Evolutionary conservation across 345 rosid species (phyloP), one percentile per base, ranked within the genome.

Genomic region (Rhizophora mangle): DNA sequence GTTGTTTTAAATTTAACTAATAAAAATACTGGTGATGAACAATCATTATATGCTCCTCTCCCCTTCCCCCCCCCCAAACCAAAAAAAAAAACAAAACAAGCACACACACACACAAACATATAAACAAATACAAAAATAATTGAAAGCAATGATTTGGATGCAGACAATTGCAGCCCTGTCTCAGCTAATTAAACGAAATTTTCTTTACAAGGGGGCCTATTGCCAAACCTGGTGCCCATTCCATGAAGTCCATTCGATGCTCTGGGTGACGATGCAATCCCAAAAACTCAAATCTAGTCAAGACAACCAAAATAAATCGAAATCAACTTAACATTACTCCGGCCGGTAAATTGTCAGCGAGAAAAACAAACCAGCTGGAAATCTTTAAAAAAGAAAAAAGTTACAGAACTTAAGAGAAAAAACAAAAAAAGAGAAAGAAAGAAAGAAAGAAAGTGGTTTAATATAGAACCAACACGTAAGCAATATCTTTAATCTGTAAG

Each of bases 151-250:
- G 53, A 68, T 59, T 47, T 31, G n/a, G 31, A 65, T 51, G 68
- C 19, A 65, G 57, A 51, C 21, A 32, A 6, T 29, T 51, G n/a
- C 8, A 32, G 27, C 21, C 6, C 29, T 65, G n/a, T 65, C 34
- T 19, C 8, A 49, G 19, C 30, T 47, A 9, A 51, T 1, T 51
- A 43, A 22, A 19, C 15, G 15, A 53, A 7, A 56, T 11, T 16
- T 53, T 22, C 4, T 27, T 10, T 26, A 56, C 11, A 24, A 56
- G 16, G 16, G 16, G 31, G 60, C 15, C 34, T n/a, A 4, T 71
- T 43, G 69, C 30, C 82, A 78, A 75, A 93, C 98, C 98, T 88
- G 98, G 97, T 78, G 93, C 98, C 97, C 98, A 91, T 39, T 94
- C 97, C 95, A 94, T 84, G 72, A 81, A 88, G 70, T 94, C 98